Base-by-base conservation (phyloP, 495 filamentous ascomycete genomes). In the Evernia prunastri region DNA sequence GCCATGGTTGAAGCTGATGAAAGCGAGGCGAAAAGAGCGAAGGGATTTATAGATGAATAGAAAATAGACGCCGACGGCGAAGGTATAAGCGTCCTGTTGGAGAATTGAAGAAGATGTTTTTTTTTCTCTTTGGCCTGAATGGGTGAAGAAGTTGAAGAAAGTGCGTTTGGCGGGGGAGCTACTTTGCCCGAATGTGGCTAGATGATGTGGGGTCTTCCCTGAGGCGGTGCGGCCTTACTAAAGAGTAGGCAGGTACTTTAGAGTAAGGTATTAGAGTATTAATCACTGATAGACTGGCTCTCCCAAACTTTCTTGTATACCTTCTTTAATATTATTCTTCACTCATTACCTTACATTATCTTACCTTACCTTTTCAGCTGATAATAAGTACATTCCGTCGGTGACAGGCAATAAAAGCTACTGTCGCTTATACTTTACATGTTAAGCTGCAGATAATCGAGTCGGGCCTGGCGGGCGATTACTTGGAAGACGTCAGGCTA, bases 1-100 rank as follows among this genome's bases (percentile, higher is more conserved):
- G 80, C 74, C 81, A 84, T 83, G 60, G 75, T 79, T 74, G 73
- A 56, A 42, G 69, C 63, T 70, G 65, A 63, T 74, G 72, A 61
- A 42, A 71, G 66, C 70, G 66, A 60, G 63, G 67, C 40, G 57
- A 64, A 63, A 68, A 29, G 62, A 58, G 54, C 29, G 67, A 58
- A 59, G n/a, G n/a, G n/a, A n/a, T n/a, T n/a, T n/a, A n/a, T 56
- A 36, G 40, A 33, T 59, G 47, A 60, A 56, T 42, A 49, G 61
- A 39, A 42, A 63, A 27, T 31, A 61, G 57, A 27, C 35, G 47
- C 40, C 20, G 35, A 36, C 15, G 39, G 25, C 40, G 56, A 31
- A 8, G 29, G 6, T 18, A 10, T n/a, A 7, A 63, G n/a, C n/a
- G 10, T 56, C n/a, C 18, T n/a, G 42, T n/a, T 57, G 20, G 56